Evolutionary conservation across 257 asterid species (phyloP).

Genomic region (Linaria vulgaris): DNA sequence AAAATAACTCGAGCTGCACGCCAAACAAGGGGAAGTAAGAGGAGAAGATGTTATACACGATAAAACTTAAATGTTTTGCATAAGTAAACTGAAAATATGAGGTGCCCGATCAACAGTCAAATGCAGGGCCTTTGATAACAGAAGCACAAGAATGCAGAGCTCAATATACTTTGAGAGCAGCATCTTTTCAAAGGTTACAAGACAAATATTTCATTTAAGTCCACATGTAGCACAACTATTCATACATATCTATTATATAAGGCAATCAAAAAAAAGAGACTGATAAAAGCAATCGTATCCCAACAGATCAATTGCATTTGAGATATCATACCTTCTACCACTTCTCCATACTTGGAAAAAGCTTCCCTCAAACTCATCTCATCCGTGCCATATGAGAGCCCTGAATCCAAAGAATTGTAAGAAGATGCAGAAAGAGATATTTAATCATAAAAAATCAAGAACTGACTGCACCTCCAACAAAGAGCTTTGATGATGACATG

Average conservation of each 20-base stretch:
- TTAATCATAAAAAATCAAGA: constrained; percentile 1
- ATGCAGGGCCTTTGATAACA: no score
- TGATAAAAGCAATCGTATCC: not conserved
- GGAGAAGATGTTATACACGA: not conserved
- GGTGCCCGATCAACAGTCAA: not conserved
- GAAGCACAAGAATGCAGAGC: no score
- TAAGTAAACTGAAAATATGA: not conserved
- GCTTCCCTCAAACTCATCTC: constrained; percentile 63
- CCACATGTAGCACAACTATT: constrained; percentile 5
- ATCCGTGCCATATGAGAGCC: constrained; percentile 75
- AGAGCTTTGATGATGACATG: constrained; percentile 78
- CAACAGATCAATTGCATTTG: not conserved
- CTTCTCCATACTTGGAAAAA: constrained; percentile 73
- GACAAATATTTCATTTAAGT: not conserved
- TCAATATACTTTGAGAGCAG: not conserved
- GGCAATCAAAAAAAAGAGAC: constrained; percentile 5
- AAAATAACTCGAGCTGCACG: constrained; percentile 67
- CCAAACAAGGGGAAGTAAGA: not conserved
- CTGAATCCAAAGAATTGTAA: constrained; percentile 35
- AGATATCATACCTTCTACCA: constrained; percentile 56
- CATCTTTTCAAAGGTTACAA: not conserved
- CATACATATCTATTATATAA: not conserved
- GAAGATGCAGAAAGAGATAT: not conserved
- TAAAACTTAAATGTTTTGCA: not conserved
- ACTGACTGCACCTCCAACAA: constrained; percentile 69